Conservation (phyloP, 768 basidiomycete genomes). For the Tulasnella sp. region DNA sequence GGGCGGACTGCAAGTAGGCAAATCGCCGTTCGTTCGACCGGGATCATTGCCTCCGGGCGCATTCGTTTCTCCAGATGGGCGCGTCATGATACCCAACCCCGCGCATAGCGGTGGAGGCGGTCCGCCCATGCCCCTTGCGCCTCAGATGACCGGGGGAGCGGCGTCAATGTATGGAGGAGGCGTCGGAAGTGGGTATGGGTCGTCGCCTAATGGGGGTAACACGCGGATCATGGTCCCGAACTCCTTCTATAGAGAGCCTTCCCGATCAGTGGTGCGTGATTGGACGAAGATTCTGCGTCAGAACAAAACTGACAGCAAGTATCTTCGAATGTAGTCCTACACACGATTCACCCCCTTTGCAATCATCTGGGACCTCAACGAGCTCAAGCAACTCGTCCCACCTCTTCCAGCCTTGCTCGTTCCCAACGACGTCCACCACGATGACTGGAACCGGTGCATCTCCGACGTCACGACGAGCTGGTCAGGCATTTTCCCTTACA, state of each 20-base stretch:
- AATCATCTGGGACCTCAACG: constrained; percentile 61
- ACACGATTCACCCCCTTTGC: constrained; percentile 59
- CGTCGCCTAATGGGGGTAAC: neutral
- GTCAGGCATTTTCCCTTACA: constrained; percentile 56
- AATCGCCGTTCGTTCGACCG: neutral
- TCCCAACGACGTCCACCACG: constrained; percentile 63
- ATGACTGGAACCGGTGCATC: constrained; percentile 56
- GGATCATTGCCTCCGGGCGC: neutral
- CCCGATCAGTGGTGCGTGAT: neutral
- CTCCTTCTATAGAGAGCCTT: constrained; percentile 13
- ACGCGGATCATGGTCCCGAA: neutral
- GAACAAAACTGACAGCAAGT: neutral
- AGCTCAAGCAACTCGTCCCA: constrained; percentile 34
- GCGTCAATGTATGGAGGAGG: no score
- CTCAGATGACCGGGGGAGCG: neutral
- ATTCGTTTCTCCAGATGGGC: no score
- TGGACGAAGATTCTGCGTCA: neutral
- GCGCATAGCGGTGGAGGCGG: neutral
- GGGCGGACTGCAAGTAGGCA: neutral
- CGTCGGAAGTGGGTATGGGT: no score
- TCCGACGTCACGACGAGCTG: constrained; percentile 68
- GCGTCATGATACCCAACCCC: no score
- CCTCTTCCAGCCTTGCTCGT: constrained; percentile 45
- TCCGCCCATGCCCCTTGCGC: neutral
- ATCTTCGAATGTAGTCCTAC: constrained; percentile 37